A percentile compares a stretch with the other conserved stretches of the same genome.
Conservation (phyloP, 2,329 filamentous ascomycete species). For the Xylariaceae sp. region DNA sequence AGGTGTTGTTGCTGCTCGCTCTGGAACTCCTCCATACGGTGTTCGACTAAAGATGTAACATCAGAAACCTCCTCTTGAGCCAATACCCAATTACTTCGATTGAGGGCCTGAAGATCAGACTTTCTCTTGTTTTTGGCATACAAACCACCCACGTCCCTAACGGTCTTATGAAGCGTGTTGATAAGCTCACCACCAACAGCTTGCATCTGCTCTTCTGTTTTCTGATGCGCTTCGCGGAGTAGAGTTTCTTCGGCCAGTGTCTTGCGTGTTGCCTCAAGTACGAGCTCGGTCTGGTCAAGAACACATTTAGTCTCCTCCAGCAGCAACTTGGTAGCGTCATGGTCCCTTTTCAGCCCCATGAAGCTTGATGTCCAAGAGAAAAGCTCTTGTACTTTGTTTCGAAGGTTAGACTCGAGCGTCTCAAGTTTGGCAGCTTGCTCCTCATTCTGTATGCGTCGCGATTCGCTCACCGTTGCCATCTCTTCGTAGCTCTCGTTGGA, state of each 20-base stretch:
- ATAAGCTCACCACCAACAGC: conserved; percentile 78
- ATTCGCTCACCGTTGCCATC: conserved; percentile 90
- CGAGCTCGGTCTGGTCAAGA: conserved; percentile 85
- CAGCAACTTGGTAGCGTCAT: conserved; percentile 74
- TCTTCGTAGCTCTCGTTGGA: conserved; percentile 89
- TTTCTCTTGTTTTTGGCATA: conserved; percentile 87
- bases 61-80: conserved; percentile 78
- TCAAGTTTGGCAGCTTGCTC: conserved; percentile 93
- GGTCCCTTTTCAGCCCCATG: conserved; percentile 86
- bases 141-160: conserved; percentile 79
- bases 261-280: conserved; percentile 78
- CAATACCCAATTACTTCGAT: conserved; percentile 78
- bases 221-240: conserved; percentile 82
- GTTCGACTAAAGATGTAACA: conserved; percentile 79
- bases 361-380: conserved; percentile 87
- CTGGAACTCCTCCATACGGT: conserved; percentile 75
- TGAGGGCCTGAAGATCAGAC: conserved; percentile 80
- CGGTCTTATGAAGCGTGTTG: conserved; percentile 77
- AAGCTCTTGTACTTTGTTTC: conserved; percentile 93
- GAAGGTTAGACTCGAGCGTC: conserved; percentile 86
- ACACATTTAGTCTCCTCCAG: conserved; percentile 83
- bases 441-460: conserved; percentile 85
- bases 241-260: conserved; percentile 80
- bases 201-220: conserved; percentile 80
- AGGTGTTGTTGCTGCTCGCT: conserved; percentile 76